phyloP scores from a whole-genome alignment of 1,139 yeast species.

The Wickerhamomyces sp. region DNA sequence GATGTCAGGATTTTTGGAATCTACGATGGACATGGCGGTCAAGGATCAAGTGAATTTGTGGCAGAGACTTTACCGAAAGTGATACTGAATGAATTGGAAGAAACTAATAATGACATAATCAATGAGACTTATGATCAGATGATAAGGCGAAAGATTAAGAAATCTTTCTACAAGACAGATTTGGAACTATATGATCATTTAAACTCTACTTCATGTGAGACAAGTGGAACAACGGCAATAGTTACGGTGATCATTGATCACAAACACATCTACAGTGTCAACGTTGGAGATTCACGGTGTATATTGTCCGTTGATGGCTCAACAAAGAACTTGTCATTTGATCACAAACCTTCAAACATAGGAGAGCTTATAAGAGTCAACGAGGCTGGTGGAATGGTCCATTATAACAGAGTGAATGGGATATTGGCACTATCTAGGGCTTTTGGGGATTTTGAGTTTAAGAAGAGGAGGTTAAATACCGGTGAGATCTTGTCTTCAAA shows the following conservation, averaged over 20 bases:
- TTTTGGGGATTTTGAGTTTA: constrained; percentile 72
- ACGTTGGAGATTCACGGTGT: constrained; percentile 73
- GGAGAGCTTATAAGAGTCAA: constrained; percentile 74
- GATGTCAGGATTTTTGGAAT: constrained; percentile 61
- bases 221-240: constrained; percentile 67
- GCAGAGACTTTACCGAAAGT: constrained; percentile 38
- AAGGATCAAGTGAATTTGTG: constrained; percentile 50
- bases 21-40: constrained; percentile 81
- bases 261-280: constrained; percentile 46
- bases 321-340: constrained; percentile 62
- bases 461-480: constrained; percentile 34
- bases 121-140: constrained; percentile 32
- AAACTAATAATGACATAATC: constrained; percentile 9
- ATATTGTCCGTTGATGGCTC: constrained; percentile 45
- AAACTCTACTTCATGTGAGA: constrained; percentile 22
- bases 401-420: constrained; percentile 66
- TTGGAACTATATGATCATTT: constrained; percentile 40
- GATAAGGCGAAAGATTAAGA: constrained; percentile 37
- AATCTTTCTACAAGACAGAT: constrained; percentile 56
- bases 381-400: constrained; percentile 68
- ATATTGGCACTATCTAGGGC: constrained; percentile 70
- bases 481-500: constrained; percentile 27
- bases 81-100: constrained; percentile 30
- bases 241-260: constrained; percentile 48
- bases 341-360: constrained; percentile 70